Percentiles rank a stretch among this genome's conserved stretches.
These are phyloP conservation scores for Ophiosphaerella narmari DNA, from an alignment of 2,329 filamentous ascomycete species.

Conservation along the genomic window DNA sequence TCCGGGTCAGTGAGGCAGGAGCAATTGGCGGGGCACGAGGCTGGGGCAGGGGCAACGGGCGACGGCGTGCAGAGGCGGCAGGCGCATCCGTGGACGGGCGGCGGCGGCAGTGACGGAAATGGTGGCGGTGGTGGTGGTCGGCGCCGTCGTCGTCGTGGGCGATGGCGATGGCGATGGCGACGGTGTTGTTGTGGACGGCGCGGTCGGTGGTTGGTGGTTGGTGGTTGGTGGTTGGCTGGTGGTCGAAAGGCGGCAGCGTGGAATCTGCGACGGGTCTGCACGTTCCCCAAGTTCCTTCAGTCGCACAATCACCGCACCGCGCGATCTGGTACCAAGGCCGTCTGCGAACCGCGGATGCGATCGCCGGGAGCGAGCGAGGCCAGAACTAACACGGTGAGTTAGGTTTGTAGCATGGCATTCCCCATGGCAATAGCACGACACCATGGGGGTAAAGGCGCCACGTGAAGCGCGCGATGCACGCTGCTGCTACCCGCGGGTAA, in stretches of 20 bases:
- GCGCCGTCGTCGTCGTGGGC: too few relatives aligned
- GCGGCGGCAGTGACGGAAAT: conserved; percentile 1
- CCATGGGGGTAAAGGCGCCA: conserved; percentile 16
- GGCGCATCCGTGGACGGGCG: conserved; percentile 19
- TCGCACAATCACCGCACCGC: conserved; percentile 8
- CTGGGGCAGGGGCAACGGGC: conserved; percentile 19
- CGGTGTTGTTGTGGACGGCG: background rate
- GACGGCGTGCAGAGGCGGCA: conserved; percentile 24
- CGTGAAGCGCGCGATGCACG: conserved; percentile 14
- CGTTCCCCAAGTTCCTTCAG: conserved; percentile 22
- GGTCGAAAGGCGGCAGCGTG: conserved; percentile 1
- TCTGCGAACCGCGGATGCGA: conserved; percentile 1
- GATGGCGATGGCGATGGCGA: background rate
- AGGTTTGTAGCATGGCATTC: background rate
- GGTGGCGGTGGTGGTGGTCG: background rate
- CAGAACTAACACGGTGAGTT: conserved; percentile 1
- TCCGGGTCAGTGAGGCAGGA: conserved; percentile 19
- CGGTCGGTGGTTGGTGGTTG: background rate
- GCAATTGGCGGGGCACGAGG: conserved; percentile 26
- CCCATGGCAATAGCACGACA: conserved; percentile 18
- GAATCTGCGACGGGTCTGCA: conserved; percentile 16
- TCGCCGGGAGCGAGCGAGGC: conserved; percentile 1
- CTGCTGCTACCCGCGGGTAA: conserved; percentile 26
- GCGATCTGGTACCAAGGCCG: conserved; percentile 1
- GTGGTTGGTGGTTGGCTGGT: background rate